phyloP scores from a whole-genome alignment of 805 yeast genomes.

The Torulaspora maleeae region DNA sequence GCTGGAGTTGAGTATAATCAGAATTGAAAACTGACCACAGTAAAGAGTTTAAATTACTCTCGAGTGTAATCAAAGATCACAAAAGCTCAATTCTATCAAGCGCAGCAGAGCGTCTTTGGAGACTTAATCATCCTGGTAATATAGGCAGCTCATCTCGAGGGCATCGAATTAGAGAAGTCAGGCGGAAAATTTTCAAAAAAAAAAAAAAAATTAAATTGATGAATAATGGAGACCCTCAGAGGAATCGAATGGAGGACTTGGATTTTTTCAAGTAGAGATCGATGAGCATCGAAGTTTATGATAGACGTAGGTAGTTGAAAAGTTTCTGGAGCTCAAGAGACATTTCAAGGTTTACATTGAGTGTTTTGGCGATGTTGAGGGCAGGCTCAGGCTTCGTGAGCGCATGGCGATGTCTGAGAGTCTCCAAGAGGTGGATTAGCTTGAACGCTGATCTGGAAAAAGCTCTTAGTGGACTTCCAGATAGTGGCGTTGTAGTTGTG shows the following conservation, averaged over 20 bases:
- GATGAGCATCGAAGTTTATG: not conserved
- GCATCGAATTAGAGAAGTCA: slow-evolving; percentile 5
- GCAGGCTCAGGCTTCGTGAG: not conserved
- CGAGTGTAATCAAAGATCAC: not conserved
- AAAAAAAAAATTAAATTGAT: not conserved
- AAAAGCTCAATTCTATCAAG: not conserved
- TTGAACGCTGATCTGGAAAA: slow-evolving; percentile 16
- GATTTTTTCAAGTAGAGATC: not conserved
- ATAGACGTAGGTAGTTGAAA: not conserved
- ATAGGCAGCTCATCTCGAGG: slow-evolving; percentile 1
- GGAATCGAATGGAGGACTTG: slow-evolving; percentile 4
- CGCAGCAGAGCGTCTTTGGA: not conserved
- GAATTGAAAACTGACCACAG: not conserved
- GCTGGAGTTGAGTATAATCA: not conserved
- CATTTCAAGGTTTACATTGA: not conserved
- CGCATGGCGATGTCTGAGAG: not conserved
- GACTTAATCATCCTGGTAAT: not conserved
- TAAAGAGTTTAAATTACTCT: not conserved
- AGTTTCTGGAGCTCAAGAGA: not conserved
- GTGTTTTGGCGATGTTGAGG: not conserved
- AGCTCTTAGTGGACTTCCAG: slow-evolving; percentile 11
- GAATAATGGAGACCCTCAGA: not conserved
- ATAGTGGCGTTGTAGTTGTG: slow-evolving; percentile 60
- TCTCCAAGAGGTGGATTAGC: slow-evolving; percentile 8
- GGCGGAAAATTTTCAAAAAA: slow-evolving; percentile 4